These are phyloP conservation scores for Rhazya stricta DNA, from an alignment of 257 asterid species.

Conservation along the genomic window DNA sequence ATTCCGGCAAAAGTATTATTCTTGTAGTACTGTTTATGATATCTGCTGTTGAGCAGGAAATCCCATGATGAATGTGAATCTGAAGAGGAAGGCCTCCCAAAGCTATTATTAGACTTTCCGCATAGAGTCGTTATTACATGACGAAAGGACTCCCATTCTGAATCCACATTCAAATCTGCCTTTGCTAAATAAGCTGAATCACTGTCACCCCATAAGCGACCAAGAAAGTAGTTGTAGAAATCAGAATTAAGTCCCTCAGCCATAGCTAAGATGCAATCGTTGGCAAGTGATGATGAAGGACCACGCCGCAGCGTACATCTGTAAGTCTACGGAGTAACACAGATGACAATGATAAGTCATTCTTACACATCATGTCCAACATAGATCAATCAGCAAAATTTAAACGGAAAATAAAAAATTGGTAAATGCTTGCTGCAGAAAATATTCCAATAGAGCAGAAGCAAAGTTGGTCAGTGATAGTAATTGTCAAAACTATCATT, in stretches of 20 bases:
- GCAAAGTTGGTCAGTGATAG: background rate
- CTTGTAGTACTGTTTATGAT: slow-evolving; percentile 50
- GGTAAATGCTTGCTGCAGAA: background rate
- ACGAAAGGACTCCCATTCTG: slow-evolving; percentile 84
- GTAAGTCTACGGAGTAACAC: slow-evolving; percentile 43
- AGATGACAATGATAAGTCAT: background rate
- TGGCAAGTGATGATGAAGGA: slow-evolving; percentile 80
- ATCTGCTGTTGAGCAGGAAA: slow-evolving; percentile 71
- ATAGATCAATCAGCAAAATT: background rate
- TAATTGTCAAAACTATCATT: background rate
- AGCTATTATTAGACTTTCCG: slow-evolving; percentile 29
- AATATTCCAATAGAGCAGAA: background rate
- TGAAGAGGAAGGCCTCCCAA: slow-evolving; percentile 34
- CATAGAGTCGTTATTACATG: slow-evolving; percentile 45
- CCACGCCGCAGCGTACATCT: slow-evolving; percentile 68
- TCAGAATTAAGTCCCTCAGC: slow-evolving; percentile 71
- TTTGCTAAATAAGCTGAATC: slow-evolving; percentile 47
- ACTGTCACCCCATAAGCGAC: slow-evolving; percentile 62
- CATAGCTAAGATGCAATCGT: slow-evolving; percentile 83
- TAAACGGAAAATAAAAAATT: background rate
- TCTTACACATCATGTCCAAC: slow-evolving; percentile 22
- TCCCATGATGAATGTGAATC: slow-evolving; percentile 78
- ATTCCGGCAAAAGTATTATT: slow-evolving; percentile 39
- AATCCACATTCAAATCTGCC: slow-evolving; percentile 47
- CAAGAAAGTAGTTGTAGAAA: slow-evolving; percentile 65